Evolutionary conservation across 176 grass and related monocot genomes (phyloP).

Genomic region (Eragrostis curvula): DNA sequence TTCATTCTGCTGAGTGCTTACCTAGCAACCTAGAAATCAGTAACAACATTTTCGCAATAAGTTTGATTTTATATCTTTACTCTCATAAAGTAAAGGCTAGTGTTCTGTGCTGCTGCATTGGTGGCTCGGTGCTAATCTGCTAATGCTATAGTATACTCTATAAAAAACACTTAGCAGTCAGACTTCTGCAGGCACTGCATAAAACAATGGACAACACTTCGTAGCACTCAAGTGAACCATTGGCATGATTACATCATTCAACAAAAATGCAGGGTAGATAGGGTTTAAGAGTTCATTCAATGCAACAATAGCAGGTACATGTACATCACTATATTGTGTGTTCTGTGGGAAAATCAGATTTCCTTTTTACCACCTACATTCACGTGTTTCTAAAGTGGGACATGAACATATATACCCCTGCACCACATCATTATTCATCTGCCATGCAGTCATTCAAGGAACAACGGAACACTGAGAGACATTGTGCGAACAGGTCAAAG

Average conservation of each 20-base stretch:
- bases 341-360: background rate
- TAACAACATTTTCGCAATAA: background rate
- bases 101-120: background rate
- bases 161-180: background rate
- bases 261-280: background rate
- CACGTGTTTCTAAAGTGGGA: background rate
- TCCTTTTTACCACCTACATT: background rate
- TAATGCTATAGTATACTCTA: background rate
- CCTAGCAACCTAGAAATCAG: background rate
- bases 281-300: background rate
- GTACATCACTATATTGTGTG: background rate
- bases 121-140: background rate
- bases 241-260: background rate
- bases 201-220: background rate
- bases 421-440: background rate
- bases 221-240: too few relatives aligned
- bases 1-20: background rate
- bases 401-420: background rate
- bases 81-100: background rate
- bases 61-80: background rate
- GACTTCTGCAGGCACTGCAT: background rate
- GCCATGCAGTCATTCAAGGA: conserved; percentile 13
- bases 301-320: conserved; percentile 1
- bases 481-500: background rate
- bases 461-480: background rate